Evolutionary conservation across 2,329 filamentous ascomycete species (phyloP).

Genomic region (Thielaviopsis ethacetica): DNA sequence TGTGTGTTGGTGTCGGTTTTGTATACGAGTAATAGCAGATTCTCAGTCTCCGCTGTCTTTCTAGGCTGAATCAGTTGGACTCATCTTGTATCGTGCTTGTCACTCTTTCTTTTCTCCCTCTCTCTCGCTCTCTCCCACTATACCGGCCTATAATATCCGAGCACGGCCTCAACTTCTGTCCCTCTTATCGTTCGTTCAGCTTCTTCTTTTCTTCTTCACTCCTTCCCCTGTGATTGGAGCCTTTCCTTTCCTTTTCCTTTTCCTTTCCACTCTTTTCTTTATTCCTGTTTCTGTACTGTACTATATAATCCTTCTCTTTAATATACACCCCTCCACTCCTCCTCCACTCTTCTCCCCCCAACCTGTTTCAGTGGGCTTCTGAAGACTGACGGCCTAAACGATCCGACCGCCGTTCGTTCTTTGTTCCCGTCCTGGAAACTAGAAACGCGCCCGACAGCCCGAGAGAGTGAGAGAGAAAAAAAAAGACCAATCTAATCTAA

Average conservation of each 20-base stretch:
- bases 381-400: not conserved
- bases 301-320: not conserved
- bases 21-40: too few species aligned
- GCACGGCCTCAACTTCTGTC: not conserved
- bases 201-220: constrained; percentile 4
- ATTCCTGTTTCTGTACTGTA: not conserved
- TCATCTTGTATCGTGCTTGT: not conserved
- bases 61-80: not conserved
- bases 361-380: not conserved
- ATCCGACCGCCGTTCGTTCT: not conserved
- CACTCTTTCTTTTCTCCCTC: not conserved
- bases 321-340: not conserved
- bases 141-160: not conserved
- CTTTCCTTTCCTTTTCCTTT: not conserved
- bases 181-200: not conserved
- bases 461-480: not conserved
- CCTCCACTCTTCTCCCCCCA: not conserved
- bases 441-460: not conserved
- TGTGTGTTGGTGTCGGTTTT: too few species aligned
- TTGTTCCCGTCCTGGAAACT: not conserved
- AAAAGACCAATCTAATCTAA: not conserved
- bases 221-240: not conserved
- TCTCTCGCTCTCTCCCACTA: not conserved
- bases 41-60: too few species aligned
- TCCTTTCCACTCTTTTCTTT: not conserved